Evolutionary conservation across 2,329 filamentous ascomycete species (phyloP).

Genomic region (Cercospora brassicicola): DNA sequence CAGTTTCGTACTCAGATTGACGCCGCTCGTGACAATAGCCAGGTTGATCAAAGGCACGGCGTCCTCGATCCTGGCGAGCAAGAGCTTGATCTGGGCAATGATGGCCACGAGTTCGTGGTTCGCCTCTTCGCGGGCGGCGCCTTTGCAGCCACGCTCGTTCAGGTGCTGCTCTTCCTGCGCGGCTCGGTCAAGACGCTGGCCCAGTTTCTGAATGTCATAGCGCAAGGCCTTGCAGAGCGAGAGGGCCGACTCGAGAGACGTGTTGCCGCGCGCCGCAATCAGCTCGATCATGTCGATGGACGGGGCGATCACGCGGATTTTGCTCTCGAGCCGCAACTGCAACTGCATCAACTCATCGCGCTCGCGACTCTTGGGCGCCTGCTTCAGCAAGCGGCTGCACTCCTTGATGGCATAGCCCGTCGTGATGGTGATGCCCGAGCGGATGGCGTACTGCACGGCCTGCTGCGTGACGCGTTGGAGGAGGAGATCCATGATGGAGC

Average conservation of each 20-base stretch:
- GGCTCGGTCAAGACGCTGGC: conserved; percentile 69
- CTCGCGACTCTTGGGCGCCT: conserved; percentile 67
- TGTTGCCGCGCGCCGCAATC: conserved; percentile 75
- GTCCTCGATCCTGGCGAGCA: conserved; percentile 81
- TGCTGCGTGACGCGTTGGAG: conserved; percentile 69
- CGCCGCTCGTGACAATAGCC: conserved; percentile 90
- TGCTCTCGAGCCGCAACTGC: conserved; percentile 74
- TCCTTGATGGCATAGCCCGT: conserved; percentile 82
- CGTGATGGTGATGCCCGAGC: conserved; percentile 81
- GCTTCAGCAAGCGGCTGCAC: conserved; percentile 73
- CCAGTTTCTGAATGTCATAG: conserved; percentile 78
- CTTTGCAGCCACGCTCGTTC: conserved; percentile 47
- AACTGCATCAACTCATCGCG: conserved; percentile 70
- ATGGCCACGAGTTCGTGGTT: conserved; percentile 68
- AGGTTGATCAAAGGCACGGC: conserved; percentile 89
- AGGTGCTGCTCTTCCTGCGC: conserved; percentile 62
- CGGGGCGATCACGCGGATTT: conserved; percentile 89
- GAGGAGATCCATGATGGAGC: conserved; percentile 67
- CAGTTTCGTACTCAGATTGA: conserved; percentile 76
- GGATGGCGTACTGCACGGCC: conserved; percentile 88
- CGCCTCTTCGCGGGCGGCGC: conserved; percentile 56
- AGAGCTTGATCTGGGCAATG: conserved; percentile 69
- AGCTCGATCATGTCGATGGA: conserved; percentile 91
- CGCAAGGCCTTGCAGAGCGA: conserved; percentile 79
- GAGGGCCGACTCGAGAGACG: conserved; percentile 79